Conservation (phyloP, 106 monocot species). For the Chionographis japonica region DNA sequence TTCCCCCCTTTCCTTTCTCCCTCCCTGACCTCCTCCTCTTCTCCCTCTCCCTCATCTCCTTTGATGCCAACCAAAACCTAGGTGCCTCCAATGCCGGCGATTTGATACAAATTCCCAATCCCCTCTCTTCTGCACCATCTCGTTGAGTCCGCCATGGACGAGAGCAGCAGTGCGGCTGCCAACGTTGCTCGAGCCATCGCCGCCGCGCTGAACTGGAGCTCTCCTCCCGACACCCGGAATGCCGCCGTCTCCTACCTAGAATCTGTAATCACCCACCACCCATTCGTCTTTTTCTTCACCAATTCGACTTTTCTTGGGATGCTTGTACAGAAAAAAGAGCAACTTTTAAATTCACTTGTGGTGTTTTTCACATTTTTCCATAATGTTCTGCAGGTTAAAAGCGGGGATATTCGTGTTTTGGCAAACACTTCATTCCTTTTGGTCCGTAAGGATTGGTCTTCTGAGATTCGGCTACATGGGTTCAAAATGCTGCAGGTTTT, state of each 20-base stretch:
- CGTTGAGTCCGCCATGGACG: slow-evolving; percentile 21
- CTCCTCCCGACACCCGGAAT: slow-evolving; percentile 56
- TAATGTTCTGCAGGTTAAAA: slow-evolving; percentile 54
- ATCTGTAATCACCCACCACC: slow-evolving; percentile 41
- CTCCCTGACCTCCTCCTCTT: too few species aligned
- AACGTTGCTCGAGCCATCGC: slow-evolving; percentile 72
- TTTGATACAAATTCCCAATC: too few species aligned
- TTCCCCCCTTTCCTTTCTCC: too few species aligned
- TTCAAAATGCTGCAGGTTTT: slow-evolving; percentile 91
- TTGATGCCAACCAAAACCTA: too few species aligned
- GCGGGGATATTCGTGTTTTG: slow-evolving; percentile 66
- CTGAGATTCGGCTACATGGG: slow-evolving; percentile 89
- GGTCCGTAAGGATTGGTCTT: slow-evolving; percentile 69
- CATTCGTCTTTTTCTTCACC: too few species aligned
- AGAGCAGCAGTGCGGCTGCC: slow-evolving; percentile 28
- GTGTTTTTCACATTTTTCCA: neutral
- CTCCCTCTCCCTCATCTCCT: too few species aligned
- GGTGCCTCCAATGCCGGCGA: too few species aligned
- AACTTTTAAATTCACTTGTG: neutral
- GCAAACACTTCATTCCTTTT: slow-evolving; percentile 72
- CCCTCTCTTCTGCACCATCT: too few species aligned
- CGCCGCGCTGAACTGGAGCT: slow-evolving; percentile 64
- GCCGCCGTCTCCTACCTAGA: slow-evolving; percentile 80
- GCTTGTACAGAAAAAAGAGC: neutral
- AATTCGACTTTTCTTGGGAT: too few species aligned